A percentile compares a stretch with the other conserved stretches of the same genome.
These are phyloP conservation scores for Lavandula angustifolia DNA, from an alignment of 257 asterid species.

Conservation along the genomic window DNA sequence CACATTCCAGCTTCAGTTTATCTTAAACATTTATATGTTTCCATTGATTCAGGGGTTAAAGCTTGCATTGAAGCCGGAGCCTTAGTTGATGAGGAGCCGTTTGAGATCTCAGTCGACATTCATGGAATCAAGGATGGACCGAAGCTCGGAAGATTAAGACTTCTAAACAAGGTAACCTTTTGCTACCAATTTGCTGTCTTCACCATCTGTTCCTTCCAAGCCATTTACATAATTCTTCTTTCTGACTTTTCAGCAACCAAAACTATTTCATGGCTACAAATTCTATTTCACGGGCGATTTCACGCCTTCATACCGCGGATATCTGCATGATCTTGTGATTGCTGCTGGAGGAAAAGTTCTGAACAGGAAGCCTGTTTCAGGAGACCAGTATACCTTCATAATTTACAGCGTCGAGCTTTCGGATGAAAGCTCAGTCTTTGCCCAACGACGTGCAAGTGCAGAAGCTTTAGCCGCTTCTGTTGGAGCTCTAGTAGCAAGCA, in stretches of 20 bases:
- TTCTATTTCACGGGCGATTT: slow-evolving; percentile 78
- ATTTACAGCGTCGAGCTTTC: slow-evolving; percentile 51
- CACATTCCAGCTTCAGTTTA: neutral
- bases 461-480: slow-evolving; percentile 62
- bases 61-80: slow-evolving; percentile 71
- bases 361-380: slow-evolving; percentile 68
- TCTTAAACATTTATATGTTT: neutral
- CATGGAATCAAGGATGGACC: slow-evolving; percentile 85
- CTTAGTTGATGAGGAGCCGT: slow-evolving; percentile 62
- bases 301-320: slow-evolving; percentile 64
- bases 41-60: slow-evolving; percentile 61
- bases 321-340: slow-evolving; percentile 73
- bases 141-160: slow-evolving; percentile 75
- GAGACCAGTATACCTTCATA: slow-evolving; percentile 49
- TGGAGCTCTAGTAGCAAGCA: slow-evolving; percentile 62
- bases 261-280: slow-evolving; percentile 63
- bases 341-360: slow-evolving; percentile 87
- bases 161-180: slow-evolving; percentile 58
- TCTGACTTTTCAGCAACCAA: slow-evolving; percentile 67
- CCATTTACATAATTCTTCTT: slow-evolving; percentile 19
- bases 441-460: slow-evolving; percentile 48
- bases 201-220: neutral
- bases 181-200: neutral
- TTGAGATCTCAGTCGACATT: slow-evolving; percentile 73
- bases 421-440: slow-evolving; percentile 36